These are phyloP conservation scores for Amoebophrya sp. DNA, from an alignment of 169 alveolate species.

Conservation along the genomic window DNA sequence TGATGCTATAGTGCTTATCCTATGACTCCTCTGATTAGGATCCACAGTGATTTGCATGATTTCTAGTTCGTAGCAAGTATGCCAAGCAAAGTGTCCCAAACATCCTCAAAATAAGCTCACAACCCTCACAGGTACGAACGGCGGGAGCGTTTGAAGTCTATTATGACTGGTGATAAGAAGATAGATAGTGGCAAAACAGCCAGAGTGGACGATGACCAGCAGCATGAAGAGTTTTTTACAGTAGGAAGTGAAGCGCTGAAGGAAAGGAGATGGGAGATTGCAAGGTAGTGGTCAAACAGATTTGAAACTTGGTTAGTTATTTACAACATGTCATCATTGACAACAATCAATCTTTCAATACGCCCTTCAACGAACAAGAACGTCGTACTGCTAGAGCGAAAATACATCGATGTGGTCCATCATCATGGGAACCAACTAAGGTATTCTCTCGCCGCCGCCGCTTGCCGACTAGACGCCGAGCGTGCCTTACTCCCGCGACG, in stretches of 20 bases:
- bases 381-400: background rate
- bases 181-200: background rate
- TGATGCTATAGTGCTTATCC: too few relatives aligned
- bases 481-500: background rate
- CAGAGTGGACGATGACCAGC: background rate
- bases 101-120: too few relatives aligned
- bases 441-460: background rate
- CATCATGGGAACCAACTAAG: background rate
- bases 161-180: background rate
- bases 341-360: background rate
- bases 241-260: background rate
- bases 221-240: background rate
- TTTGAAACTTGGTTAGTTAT: background rate
- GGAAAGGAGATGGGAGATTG: background rate
- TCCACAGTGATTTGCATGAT: too few relatives aligned
- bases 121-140: background rate
- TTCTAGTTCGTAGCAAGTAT: too few relatives aligned
- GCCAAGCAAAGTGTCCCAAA: too few relatives aligned
- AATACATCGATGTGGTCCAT: background rate
- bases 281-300: too few relatives aligned
- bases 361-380: background rate
- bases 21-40: too few relatives aligned
- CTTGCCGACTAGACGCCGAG: background rate
- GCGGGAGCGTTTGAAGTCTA: background rate
- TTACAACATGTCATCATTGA: background rate